Percentiles rank a stretch among this genome's conserved stretches.
phyloP scores from a whole-genome alignment of 331 rosid genomes.

The Prunus yedoensis region DNA sequence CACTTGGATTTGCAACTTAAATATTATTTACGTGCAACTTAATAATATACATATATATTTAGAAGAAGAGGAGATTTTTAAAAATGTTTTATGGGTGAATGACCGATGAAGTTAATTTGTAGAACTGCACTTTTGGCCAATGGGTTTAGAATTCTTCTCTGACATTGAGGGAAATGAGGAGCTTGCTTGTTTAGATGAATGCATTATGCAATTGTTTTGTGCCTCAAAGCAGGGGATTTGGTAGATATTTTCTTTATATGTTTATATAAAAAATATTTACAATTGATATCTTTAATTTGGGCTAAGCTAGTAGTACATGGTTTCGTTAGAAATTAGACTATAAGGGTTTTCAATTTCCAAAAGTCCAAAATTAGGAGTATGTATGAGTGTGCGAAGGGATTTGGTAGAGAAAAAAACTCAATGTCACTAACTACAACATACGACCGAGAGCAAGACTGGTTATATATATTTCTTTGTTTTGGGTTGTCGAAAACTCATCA shows the following conservation, averaged over 20 bases:
- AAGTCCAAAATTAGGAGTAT: conserved; percentile 16
- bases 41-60: too few species aligned
- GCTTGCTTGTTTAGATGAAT: conserved; percentile 2
- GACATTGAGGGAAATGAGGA: conserved; percentile 47
- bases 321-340: conserved; percentile 38
- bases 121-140: conserved; percentile 23
- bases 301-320: conserved; percentile 23
- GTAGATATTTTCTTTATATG: neutral
- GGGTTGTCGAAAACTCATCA: too few species aligned
- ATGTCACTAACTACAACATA: too few species aligned
- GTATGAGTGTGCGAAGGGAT: neutral
- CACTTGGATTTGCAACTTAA: neutral
- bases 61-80: too few species aligned
- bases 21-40: neutral
- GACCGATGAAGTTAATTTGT: conserved; percentile 2
- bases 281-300: too few species aligned
- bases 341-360: conserved; percentile 1
- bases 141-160: conserved; percentile 28
- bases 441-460: too few species aligned
- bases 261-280: too few species aligned
- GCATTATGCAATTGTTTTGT: conserved; percentile 17
- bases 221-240: conserved; percentile 52
- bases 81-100: too few species aligned
- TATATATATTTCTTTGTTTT: too few species aligned
- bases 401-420: conserved; percentile 4